Conservation (phyloP, 1,284 basidiomycete genomes). For the Trametes pubescens region DNA sequence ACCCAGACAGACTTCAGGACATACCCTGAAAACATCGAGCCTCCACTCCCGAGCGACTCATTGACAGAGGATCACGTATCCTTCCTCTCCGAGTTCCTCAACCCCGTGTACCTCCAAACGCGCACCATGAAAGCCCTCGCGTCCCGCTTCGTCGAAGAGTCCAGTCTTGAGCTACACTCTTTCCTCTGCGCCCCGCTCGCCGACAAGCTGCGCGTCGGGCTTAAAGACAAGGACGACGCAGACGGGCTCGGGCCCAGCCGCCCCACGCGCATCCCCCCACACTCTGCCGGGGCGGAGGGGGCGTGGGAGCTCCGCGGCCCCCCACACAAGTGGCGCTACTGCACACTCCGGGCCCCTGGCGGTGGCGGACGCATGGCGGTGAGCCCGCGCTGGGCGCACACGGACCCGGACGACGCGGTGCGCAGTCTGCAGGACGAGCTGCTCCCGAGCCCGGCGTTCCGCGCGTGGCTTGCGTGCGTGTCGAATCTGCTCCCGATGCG, state of each 20-base stretch:
- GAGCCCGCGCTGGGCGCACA: constrained; percentile 58
- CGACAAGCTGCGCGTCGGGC: constrained; percentile 68
- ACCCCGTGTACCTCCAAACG: constrained; percentile 89
- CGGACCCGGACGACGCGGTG: constrained; percentile 64
- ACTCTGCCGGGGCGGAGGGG: constrained; percentile 60
- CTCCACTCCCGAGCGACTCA: constrained; percentile 56
- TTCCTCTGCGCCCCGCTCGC: constrained; percentile 82
- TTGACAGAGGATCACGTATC: constrained; percentile 69
- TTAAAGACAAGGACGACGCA: constrained; percentile 70
- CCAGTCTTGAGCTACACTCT: constrained; percentile 89
- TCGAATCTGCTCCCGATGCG: constrained; percentile 81
- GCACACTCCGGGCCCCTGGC: constrained; percentile 56
- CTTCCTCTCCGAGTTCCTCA: constrained; percentile 86
- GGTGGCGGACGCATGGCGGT: constrained; percentile 44
- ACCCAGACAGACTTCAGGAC: constrained; percentile 68
- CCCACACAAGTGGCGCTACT: constrained; percentile 95
- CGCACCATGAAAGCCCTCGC: constrained; percentile 86
- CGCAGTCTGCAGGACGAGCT: constrained; percentile 76
- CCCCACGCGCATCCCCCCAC: constrained; percentile 65
- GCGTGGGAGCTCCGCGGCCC: constrained; percentile 86
- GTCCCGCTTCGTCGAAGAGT: constrained; percentile 87
- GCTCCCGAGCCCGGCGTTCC: constrained; percentile 87
- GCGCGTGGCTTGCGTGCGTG: constrained; percentile 88
- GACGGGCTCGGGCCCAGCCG: constrained; percentile 71
- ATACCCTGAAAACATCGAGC: constrained; percentile 57